These are phyloP conservation scores for Nannizzia gypsea DNA, from an alignment of 2,329 filamentous ascomycete species.

Conservation along the genomic window DNA sequence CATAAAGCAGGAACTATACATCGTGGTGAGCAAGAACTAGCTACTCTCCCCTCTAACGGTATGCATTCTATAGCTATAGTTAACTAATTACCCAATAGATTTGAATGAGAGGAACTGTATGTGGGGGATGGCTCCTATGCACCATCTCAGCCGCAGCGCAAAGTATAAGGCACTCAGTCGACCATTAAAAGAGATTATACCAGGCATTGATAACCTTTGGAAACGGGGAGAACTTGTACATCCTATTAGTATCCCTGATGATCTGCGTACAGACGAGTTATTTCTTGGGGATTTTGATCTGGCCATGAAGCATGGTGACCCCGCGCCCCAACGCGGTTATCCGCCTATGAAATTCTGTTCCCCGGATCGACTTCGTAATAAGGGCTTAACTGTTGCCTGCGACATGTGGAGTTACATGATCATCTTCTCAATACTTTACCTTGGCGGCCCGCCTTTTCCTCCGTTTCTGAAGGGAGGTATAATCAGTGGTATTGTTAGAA, in stretches of 20 bases:
- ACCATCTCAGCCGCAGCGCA: constrained; percentile 16
- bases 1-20: constrained; percentile 21
- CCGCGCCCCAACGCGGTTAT: constrained; percentile 8
- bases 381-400: constrained; percentile 19
- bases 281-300: constrained; percentile 23
- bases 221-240: constrained; percentile 20
- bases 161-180: constrained; percentile 21
- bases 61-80: constrained; percentile 11
- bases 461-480: constrained; percentile 13
- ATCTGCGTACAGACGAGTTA: constrained; percentile 18
- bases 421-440: constrained; percentile 20
- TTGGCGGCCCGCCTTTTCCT: constrained; percentile 16
- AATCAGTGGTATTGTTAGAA: constrained; percentile 15
- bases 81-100: constrained; percentile 17
- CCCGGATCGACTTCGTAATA: constrained; percentile 17
- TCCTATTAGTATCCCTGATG: constrained; percentile 14
- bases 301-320: constrained; percentile 17
- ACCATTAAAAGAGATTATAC: constrained; percentile 18
- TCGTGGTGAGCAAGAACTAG: constrained; percentile 17
- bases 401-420: constrained; percentile 26
- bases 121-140: constrained; percentile 19
- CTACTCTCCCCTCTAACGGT: background rate
- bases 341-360: constrained; percentile 2
- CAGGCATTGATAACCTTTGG: constrained; percentile 16
- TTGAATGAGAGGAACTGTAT: constrained; percentile 22